A percentile compares a stretch with the other conserved stretches of the same genome.
phyloP scores from a whole-genome alignment of 2,329 filamentous ascomycete genomes.

The Sporothrix pseudoabietina region DNA sequence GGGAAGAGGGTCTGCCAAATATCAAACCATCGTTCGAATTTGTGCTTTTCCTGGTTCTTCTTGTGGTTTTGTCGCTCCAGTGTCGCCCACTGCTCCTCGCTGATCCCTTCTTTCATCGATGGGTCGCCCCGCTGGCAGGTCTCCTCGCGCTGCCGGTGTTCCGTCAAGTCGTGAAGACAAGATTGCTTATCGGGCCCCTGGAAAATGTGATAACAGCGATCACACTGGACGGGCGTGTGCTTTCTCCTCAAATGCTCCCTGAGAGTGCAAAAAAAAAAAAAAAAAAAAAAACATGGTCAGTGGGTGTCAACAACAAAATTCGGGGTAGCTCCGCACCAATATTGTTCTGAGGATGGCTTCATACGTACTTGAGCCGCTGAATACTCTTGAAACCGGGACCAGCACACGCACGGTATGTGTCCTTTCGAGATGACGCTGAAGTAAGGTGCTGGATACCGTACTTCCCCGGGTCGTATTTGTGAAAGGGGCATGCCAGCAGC shows the following conservation, averaged over 20 bases:
- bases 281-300: background rate
- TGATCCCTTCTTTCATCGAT: conserved; percentile 37
- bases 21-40: conserved; percentile 40
- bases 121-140: conserved; percentile 36
- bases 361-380: conserved; percentile 38
- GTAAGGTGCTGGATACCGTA: conserved; percentile 37
- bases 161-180: conserved; percentile 33
- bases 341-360: no score
- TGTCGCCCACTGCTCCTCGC: conserved; percentile 37
- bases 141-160: conserved; percentile 35
- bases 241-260: conserved; percentile 39
- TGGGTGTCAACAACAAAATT: background rate
- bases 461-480: conserved; percentile 38
- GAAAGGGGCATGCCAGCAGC: conserved; percentile 38
- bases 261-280: background rate
- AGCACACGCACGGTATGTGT: conserved; percentile 37
- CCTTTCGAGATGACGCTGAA: conserved; percentile 32
- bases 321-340: background rate
- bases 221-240: conserved; percentile 39
- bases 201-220: conserved; percentile 38
- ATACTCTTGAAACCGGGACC: conserved; percentile 39
- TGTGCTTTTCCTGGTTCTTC: conserved; percentile 39
- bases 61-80: conserved; percentile 38
- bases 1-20: conserved; percentile 40
- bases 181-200: conserved; percentile 30